Evolutionary conservation across 164 flowering plant genomes (phyloP), one percentile per base, ranked within the genome.

Genomic region (Berberis vulgaris): DNA sequence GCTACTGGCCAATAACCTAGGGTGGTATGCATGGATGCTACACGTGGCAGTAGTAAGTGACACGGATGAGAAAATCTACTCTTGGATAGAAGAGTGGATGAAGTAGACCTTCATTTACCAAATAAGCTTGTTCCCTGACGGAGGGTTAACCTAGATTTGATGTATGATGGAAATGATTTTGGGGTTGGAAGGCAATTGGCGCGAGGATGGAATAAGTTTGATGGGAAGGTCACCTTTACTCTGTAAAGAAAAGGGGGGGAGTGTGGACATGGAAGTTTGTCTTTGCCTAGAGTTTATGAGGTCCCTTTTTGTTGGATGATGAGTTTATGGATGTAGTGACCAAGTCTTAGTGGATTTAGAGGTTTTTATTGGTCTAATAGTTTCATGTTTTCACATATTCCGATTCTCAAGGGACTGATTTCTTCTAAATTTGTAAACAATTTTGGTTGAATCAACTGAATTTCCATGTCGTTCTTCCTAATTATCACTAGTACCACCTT

Each of bases 141-240:
- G 72, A 68, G 54, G 65, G 72, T 41, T 75, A 73, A 2, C 75
- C 78, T 6, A 63, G 73, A 57, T 71, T 71, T 45, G 61, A 60
- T 65, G 66, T 75, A 75, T 41, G 69, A 60, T 6, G 26, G 26
- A 26, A 64, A 55, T 38, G 74, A 70, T 13, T 74, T 74, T 50
- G 77, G 71, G 2, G 67, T 68, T 75, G 76, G 5, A 60, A 8
- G 49, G 49, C 73, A 10, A 41, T 62, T 45, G 71, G 73, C 2
- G 66, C 60, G 12, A 55, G 73, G n/a, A 3, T 64, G 55, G 1
- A 75, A 65, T 42, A 75, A 69, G 64, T 50, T 62, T 41, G 66
- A 69, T 12, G 75, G 78, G 53, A 54, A 59, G 50, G 56, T 75
- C 2, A 44, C 61, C 3, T 54, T 13, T 72, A 60, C 52, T 75